These are phyloP conservation scores for Phytophthora pistaciae DNA, from an alignment of 352 stramenopile species.

Conservation along the genomic window DNA sequence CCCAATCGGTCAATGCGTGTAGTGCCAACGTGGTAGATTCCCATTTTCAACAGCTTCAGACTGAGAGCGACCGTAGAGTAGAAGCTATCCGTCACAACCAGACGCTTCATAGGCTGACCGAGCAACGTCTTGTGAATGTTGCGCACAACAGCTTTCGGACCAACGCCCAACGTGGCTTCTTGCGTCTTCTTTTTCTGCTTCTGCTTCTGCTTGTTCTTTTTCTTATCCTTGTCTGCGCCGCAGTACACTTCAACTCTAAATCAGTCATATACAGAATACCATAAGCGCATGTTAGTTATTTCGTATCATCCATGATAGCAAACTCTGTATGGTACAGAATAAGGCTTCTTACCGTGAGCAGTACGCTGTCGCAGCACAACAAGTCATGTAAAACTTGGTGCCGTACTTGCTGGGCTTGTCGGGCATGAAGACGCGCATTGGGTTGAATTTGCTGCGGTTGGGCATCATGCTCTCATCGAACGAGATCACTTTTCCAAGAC, in stretches of 20 bases:
- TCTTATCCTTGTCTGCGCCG: neutral
- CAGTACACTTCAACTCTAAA: neutral
- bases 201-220: neutral
- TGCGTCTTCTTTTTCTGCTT: neutral
- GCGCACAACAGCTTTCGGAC: slow-evolving; percentile 10
- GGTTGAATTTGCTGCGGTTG: slow-evolving; percentile 27
- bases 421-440: slow-evolving; percentile 25
- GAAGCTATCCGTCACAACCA: slow-evolving; percentile 24
- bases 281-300: neutral
- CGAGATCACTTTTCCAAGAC: slow-evolving; percentile 15
- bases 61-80: slow-evolving; percentile 15
- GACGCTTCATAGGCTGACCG: neutral
- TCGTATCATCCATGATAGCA: neutral
- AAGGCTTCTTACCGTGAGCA: slow-evolving; percentile 11
- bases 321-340: slow-evolving; percentile 4
- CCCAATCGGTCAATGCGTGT: slow-evolving; percentile 15
- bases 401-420: slow-evolving; percentile 25
- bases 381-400: slow-evolving; percentile 39
- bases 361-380: slow-evolving; percentile 23
- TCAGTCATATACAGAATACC: neutral
- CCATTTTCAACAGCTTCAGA: slow-evolving; percentile 22
- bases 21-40: slow-evolving; percentile 19
- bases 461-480: slow-evolving; percentile 39
- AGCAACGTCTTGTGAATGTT: slow-evolving; percentile 21
- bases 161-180: neutral